Conservation (phyloP, 2,329 filamentous ascomycete genomes). For the Calonectria hongkongensis region DNA sequence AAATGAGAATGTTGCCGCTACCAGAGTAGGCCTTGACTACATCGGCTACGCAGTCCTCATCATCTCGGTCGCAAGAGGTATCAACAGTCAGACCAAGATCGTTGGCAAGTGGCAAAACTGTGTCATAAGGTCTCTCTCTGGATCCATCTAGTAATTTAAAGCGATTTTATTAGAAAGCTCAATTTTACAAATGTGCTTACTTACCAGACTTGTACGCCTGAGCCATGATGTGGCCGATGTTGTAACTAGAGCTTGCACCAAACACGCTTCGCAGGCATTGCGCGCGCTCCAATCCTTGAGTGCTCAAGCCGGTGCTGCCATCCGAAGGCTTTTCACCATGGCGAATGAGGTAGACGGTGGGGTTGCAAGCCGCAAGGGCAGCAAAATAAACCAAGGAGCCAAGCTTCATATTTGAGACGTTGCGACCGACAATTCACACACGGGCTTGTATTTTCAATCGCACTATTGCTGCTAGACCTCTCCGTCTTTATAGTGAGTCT, state of each 20-base stretch:
- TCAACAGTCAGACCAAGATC: constrained; percentile 75
- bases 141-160: constrained; percentile 65
- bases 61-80: constrained; percentile 73
- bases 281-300: constrained; percentile 72
- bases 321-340: constrained; percentile 78
- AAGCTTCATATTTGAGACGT: constrained; percentile 47
- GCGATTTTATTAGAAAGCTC: not conserved
- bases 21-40: constrained; percentile 68
- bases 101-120: constrained; percentile 72
- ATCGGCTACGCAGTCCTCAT: constrained; percentile 72
- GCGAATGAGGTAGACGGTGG: constrained; percentile 77
- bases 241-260: constrained; percentile 68
- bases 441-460: not conserved
- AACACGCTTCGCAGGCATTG: constrained; percentile 77
- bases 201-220: constrained; percentile 69
- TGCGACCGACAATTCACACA: not conserved
- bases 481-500: constrained; percentile 1
- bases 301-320: constrained; percentile 69
- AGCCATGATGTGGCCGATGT: constrained; percentile 76
- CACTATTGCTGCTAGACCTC: not conserved
- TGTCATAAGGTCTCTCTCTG: constrained; percentile 72
- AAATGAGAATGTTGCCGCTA: constrained; percentile 75
- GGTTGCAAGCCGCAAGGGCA: constrained; percentile 52
- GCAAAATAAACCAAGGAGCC: constrained; percentile 43
- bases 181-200: not conserved